Evolutionary conservation across 768 basidiomycete genomes (phyloP).

Genomic region (Phlebiopsis flavidoalba): DNA sequence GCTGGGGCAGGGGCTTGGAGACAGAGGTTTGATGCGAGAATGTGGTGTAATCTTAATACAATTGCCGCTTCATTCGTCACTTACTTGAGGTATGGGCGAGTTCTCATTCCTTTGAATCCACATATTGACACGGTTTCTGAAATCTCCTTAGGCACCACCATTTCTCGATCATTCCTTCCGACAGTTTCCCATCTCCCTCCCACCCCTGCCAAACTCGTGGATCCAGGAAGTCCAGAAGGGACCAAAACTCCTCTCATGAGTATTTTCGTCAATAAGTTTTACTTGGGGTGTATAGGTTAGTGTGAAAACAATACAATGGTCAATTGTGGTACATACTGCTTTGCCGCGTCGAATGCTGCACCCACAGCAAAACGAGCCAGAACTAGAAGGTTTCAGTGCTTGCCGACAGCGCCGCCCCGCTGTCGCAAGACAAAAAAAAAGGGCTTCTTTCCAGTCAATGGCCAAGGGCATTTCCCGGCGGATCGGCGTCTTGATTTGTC

Average conservation of each 20-base stretch:
- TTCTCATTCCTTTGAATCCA: constrained; percentile 66
- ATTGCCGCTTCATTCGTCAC: not conserved
- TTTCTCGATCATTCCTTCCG: constrained; percentile 65
- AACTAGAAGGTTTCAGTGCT: constrained; percentile 60
- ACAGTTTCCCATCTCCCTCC: constrained; percentile 20
- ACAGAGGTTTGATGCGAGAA: constrained; percentile 21
- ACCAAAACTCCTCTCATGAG: constrained; percentile 46
- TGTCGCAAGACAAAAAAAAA: constrained; percentile 81
- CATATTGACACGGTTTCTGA: constrained; percentile 55
- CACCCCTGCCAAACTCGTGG: constrained; percentile 8
- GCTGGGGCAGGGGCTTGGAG: constrained; percentile 41
- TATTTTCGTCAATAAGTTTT: constrained; percentile 13
- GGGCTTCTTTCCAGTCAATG: constrained; percentile 75
- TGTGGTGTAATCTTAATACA: not conserved
- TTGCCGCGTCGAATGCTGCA: constrained; percentile 70
- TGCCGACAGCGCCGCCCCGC: constrained; percentile 70
- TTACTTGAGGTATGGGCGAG: not conserved
- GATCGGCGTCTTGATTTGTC: not conserved
- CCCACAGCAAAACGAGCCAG: constrained; percentile 57
- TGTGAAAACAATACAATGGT: not conserved
- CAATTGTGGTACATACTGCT: constrained; percentile 43
- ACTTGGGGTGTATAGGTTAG: constrained; percentile 4
- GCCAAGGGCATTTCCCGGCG: constrained; percentile 30
- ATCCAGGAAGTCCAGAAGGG: constrained; percentile 70
- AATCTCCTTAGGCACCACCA: constrained; percentile 89